Conservation (phyloP, 345 rosid species). For the Salix exigua region DNA sequence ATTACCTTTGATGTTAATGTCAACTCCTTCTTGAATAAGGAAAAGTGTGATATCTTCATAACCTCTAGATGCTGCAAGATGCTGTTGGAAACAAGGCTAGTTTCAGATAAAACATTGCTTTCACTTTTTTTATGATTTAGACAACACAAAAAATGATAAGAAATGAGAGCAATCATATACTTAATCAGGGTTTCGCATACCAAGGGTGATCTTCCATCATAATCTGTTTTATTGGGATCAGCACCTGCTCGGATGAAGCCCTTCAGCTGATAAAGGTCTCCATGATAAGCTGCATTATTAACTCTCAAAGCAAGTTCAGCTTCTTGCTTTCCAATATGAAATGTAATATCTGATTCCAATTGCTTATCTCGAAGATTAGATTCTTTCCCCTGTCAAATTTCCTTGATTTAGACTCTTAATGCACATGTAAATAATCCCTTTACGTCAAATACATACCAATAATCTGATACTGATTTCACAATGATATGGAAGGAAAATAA, state of each 20-base stretch:
- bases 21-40: constrained; percentile 61
- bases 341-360: constrained; percentile 71
- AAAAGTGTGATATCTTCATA: constrained; percentile 59
- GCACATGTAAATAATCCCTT: neutral
- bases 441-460: no score
- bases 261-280: constrained; percentile 76
- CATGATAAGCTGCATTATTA: constrained; percentile 78
- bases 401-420: constrained; percentile 7
- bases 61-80: constrained; percentile 87
- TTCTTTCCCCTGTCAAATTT: constrained; percentile 60
- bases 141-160: neutral
- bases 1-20: constrained; percentile 68
- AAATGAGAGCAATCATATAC: neutral
- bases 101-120: neutral
- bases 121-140: neutral
- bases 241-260: constrained; percentile 79
- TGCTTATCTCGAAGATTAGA: constrained; percentile 62
- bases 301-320: constrained; percentile 88
- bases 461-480: neutral
- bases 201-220: constrained; percentile 91
- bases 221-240: constrained; percentile 80
- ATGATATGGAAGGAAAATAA: neutral
- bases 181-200: constrained; percentile 33
- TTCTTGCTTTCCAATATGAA: constrained; percentile 93
- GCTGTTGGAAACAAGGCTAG: constrained; percentile 44